phyloP scores from a whole-genome alignment of 805 yeast genomes.

The Brettanomyces naardenensis region DNA sequence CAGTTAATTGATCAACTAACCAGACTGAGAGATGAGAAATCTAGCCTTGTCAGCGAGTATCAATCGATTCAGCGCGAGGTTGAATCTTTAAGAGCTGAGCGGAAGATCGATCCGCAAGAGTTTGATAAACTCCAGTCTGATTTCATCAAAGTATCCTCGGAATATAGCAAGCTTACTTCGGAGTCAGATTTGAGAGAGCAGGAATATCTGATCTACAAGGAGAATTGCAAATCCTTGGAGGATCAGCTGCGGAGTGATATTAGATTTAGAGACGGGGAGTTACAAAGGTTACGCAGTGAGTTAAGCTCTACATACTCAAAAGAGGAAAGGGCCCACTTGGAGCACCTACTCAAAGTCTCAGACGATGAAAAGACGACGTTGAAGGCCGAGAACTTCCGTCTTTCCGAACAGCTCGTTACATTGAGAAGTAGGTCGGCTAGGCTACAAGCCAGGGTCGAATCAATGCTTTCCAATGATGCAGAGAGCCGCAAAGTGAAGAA shows the following conservation, averaged over 20 bases:
- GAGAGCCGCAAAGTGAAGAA: not conserved
- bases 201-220: not conserved
- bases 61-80: conserved; percentile 13
- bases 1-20: conserved; percentile 27
- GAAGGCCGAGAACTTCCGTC: not conserved
- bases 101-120: not conserved
- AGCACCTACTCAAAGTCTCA: too few species aligned
- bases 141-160: not conserved
- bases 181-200: not conserved
- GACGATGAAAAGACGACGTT: not conserved
- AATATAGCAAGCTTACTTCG: not conserved
- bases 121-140: conserved; percentile 1
- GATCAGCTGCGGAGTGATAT: conserved; percentile 2
- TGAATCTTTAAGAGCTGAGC: not conserved
- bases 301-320: not conserved
- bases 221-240: not conserved
- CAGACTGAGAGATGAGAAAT: conserved; percentile 28
- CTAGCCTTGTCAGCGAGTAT: conserved; percentile 29
- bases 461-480: not conserved
- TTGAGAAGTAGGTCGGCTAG: not conserved
- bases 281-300: not conserved
- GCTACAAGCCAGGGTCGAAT: not conserved
- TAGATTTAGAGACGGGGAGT: not conserved
- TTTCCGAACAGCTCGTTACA: not conserved
- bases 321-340: not conserved